Percentiles rank a stretch among this genome's conserved stretches.
phyloP scores from a whole-genome alignment of 352 stramenopile genomes.

The Peronospora belbahrii region DNA sequence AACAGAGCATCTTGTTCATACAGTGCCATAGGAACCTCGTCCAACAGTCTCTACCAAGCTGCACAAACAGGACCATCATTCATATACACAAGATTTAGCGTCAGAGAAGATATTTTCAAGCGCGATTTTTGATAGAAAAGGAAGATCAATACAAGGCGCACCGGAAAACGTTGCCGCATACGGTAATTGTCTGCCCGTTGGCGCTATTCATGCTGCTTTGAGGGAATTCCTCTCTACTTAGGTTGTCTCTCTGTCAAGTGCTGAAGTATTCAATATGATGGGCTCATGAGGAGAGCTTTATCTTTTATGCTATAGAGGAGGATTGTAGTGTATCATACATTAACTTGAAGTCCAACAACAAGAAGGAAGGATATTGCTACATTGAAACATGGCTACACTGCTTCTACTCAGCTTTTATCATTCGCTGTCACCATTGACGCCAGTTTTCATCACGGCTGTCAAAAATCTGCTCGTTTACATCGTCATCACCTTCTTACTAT shows the following conservation, averaged over 20 bases:
- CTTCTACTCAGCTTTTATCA: background rate
- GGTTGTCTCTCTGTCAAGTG: constrained; percentile 11
- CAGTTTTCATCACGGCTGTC: too few relatives aligned
- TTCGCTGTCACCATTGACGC: too few relatives aligned
- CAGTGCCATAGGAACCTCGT: constrained; percentile 73
- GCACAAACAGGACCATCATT: constrained; percentile 4
- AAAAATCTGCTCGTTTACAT: too few relatives aligned
- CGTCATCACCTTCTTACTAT: too few relatives aligned
- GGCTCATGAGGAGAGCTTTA: background rate
- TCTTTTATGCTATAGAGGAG: background rate
- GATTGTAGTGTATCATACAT: background rate
- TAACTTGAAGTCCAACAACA: background rate
- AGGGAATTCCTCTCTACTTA: background rate
- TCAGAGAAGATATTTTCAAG: background rate
- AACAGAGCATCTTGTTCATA: constrained; percentile 11
- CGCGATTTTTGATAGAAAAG: background rate
- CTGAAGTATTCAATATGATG: constrained; percentile 11
- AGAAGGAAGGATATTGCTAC: too few relatives aligned
- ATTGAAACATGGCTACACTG: background rate
- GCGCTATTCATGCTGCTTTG: constrained; percentile 38
- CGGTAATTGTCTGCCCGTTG: constrained; percentile 69
- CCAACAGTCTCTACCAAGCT: constrained; percentile 77
- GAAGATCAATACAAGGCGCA: constrained; percentile 15
- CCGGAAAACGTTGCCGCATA: constrained; percentile 78
- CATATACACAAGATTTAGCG: background rate